Conservation (phyloP, 2,329 filamentous ascomycete genomes). For the Aspergillus sp. region DNA sequence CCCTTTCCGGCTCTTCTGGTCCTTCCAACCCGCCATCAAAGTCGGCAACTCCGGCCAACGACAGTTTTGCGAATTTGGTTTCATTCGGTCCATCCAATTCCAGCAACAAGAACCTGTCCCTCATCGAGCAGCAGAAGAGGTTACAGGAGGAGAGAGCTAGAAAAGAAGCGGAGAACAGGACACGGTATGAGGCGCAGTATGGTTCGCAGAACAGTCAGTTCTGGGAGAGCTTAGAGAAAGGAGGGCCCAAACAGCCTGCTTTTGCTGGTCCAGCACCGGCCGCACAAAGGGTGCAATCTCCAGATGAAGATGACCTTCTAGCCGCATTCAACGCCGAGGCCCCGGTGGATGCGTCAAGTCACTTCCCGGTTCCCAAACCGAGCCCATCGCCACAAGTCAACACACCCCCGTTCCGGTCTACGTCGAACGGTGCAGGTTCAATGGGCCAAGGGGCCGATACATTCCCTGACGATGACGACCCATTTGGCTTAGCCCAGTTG, state of each 20-base stretch:
- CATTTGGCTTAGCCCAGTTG: constrained; percentile 72
- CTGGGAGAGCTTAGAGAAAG: constrained; percentile 66
- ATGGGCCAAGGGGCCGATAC: constrained; percentile 20
- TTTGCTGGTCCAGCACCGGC: constrained; percentile 35
- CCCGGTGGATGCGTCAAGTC: constrained; percentile 55
- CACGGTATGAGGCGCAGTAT: constrained; percentile 70
- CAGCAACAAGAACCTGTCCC: constrained; percentile 64
- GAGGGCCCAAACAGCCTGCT: constrained; percentile 40
- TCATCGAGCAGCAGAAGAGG: constrained; percentile 61
- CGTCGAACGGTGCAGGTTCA: constrained; percentile 10
- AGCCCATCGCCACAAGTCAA: constrained; percentile 23
- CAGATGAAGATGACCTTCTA: constrained; percentile 55
- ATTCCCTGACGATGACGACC: constrained; percentile 64
- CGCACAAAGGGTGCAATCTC: constrained; percentile 46
- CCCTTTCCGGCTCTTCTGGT: constrained; percentile 28
- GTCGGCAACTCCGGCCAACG: constrained; percentile 37
- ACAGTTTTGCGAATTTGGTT: constrained; percentile 59
- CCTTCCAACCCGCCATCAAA: constrained; percentile 34
- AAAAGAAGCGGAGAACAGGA: constrained; percentile 70
- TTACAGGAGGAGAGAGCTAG: constrained; percentile 70
- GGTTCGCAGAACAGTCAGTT: constrained; percentile 63
- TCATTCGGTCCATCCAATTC: constrained; percentile 50
- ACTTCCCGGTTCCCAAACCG: constrained; percentile 49
- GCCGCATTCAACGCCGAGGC: constrained; percentile 58
- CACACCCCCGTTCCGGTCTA: constrained; percentile 6